Conservation (phyloP, 192 early-diverging fungal species). For the Podila verticillata region DNA sequence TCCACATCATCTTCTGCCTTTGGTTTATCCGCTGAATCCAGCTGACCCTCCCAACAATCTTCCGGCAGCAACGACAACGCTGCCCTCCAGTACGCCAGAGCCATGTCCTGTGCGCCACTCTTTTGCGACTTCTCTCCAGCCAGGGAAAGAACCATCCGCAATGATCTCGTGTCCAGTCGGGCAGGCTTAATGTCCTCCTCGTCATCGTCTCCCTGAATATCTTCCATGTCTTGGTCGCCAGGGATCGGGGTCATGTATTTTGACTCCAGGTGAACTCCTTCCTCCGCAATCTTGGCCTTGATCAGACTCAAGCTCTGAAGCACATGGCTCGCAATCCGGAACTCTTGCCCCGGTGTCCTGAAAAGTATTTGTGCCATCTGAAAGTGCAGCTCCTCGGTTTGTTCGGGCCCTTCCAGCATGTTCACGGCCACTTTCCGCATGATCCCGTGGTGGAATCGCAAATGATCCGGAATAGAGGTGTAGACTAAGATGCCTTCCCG, state of each 20-base stretch:
- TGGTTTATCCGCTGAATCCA: neutral
- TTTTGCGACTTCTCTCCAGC: constrained; percentile 48
- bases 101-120: constrained; percentile 48
- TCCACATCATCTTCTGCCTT: neutral
- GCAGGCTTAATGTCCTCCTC: neutral
- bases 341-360: constrained; percentile 25
- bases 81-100: constrained; percentile 36
- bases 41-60: constrained; percentile 30
- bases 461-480: constrained; percentile 18
- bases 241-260: too few relatives aligned
- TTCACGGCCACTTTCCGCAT: constrained; percentile 41
- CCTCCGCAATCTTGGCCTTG: constrained; percentile 15
- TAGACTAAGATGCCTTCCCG: constrained; percentile 41
- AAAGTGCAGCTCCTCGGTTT: constrained; percentile 32
- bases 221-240: neutral
- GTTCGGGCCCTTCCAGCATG: constrained; percentile 15
- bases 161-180: constrained; percentile 5
- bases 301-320: constrained; percentile 35
- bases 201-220: neutral
- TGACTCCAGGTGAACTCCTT: neutral
- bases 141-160: constrained; percentile 23
- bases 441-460: constrained; percentile 37
- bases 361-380: constrained; percentile 40
- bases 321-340: constrained; percentile 32
- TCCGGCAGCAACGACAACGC: constrained; percentile 31